phyloP scores from a whole-genome alignment of 169 alveolate species.

The Eimeria brunetti region DNA sequence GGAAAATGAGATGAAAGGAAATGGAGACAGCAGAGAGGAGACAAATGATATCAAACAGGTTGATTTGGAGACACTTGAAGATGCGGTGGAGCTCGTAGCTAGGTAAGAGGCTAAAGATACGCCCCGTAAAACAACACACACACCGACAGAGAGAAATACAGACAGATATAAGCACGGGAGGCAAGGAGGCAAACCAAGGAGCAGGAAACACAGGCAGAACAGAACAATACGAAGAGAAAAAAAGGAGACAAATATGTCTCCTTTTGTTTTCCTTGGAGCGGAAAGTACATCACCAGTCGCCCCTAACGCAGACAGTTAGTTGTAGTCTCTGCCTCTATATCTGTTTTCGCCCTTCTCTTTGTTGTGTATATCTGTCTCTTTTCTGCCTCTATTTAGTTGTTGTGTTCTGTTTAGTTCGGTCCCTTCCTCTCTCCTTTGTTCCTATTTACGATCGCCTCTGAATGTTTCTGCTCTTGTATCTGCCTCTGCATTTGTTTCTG shows the following conservation, averaged over 20 bases:
- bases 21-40: not conserved
- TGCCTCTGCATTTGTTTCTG: not conserved
- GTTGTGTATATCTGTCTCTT: not conserved
- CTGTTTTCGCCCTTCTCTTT: not conserved
- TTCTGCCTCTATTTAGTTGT: not conserved
- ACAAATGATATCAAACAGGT: not conserved
- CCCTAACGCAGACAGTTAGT: not conserved
- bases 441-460: not conserved
- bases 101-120: not conserved
- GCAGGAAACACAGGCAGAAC: not conserved
- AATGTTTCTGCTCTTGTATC: too few relatives aligned
- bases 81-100: constrained; percentile 17
- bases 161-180: not conserved
- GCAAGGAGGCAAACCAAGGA: too few relatives aligned
- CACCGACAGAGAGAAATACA: not conserved
- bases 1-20: not conserved
- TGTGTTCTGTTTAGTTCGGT: not conserved
- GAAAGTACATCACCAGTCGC: not conserved
- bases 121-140: not conserved
- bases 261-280: not conserved
- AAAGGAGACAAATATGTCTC: not conserved
- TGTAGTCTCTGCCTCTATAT: too few relatives aligned
- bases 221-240: not conserved
- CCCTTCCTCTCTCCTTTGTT: not conserved
- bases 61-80: constrained; percentile 18